Percentiles rank a stretch among this genome's conserved stretches.
Evolutionary conservation across 1,284 basidiomycete species (phyloP).

Genomic region (Lignosus rhinocerotis): DNA sequence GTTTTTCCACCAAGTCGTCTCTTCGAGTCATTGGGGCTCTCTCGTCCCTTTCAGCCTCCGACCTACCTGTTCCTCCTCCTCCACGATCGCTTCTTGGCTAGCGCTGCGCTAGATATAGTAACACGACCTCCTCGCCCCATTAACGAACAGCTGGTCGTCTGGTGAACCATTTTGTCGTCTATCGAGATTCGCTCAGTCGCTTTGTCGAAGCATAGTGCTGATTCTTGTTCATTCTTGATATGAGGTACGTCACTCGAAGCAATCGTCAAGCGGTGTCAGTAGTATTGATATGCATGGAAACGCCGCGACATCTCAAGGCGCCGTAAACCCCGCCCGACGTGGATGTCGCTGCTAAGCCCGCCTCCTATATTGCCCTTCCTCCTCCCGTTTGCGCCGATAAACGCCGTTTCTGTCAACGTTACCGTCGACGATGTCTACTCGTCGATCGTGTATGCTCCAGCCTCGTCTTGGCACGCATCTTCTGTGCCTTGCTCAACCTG

Average conservation of each 20-base stretch:
- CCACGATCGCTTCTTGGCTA: background rate
- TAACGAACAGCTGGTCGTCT: background rate
- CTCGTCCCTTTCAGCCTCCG: constrained; percentile 11
- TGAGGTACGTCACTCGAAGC: constrained; percentile 3
- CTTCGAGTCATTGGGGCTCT: background rate
- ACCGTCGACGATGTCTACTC: constrained; percentile 48
- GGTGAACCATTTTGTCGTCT: background rate
- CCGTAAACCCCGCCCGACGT: constrained; percentile 6
- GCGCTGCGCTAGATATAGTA: background rate
- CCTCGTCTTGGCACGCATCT: constrained; percentile 41
- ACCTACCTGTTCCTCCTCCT: constrained; percentile 6
- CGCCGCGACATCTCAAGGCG: background rate
- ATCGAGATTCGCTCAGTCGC: background rate
- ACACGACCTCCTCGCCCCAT: background rate
- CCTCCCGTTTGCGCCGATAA: constrained; percentile 2
- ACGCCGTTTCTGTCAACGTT: constrained; percentile 35
- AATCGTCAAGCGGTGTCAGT: background rate
- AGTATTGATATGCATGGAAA: background rate
- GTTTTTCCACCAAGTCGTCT: background rate
- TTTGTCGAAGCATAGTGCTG: background rate
- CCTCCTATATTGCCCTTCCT: constrained; percentile 6
- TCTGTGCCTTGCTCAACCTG: constrained; percentile 37
- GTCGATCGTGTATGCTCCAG: constrained; percentile 43
- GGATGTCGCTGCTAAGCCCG: constrained; percentile 4
- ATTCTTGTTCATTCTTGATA: constrained; percentile 1